Percentiles rank a stretch among this genome's conserved stretches.
Conservation (phyloP, 2,329 filamentous ascomycete genomes). For the Didymellaceae sp. region DNA sequence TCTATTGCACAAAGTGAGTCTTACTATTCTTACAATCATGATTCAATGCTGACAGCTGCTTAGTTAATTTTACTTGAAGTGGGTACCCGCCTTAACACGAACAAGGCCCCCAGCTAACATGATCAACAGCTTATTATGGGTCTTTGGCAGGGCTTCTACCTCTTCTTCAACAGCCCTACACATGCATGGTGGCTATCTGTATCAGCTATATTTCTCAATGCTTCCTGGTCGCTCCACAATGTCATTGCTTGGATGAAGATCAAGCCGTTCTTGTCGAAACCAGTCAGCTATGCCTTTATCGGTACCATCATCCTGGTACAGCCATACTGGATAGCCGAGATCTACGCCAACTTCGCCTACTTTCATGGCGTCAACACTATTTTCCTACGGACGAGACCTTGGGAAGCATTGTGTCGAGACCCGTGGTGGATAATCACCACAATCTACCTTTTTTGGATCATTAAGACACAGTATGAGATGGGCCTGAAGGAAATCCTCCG, state of each 20-base stretch:
- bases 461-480: conserved; percentile 67
- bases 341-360: conserved; percentile 70
- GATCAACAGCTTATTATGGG: conserved; percentile 59
- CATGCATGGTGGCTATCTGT: conserved; percentile 70
- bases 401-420: conserved; percentile 67
- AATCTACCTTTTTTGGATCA: conserved; percentile 66
- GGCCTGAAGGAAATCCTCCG: conserved; percentile 63
- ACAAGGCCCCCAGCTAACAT: conserved; percentile 16
- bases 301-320: conserved; percentile 64
- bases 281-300: conserved; percentile 63
- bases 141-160: conserved; percentile 64
- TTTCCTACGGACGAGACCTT: conserved; percentile 63
- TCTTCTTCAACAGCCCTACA: conserved; percentile 61
- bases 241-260: conserved; percentile 73
- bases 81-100: conserved; percentile 13
- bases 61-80: conserved; percentile 58
- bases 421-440: conserved; percentile 74
- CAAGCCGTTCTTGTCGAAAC: conserved; percentile 62
- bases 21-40: not conserved
- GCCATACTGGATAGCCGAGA: conserved; percentile 70
- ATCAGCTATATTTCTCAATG: conserved; percentile 66
- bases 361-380: conserved; percentile 63
- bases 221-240: conserved; percentile 70
- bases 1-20: conserved; percentile 54
- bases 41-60: conserved; percentile 22